phyloP scores from a whole-genome alignment of 2,329 filamentous ascomycete genomes.

The Fusarium pseudoanthophilum region DNA sequence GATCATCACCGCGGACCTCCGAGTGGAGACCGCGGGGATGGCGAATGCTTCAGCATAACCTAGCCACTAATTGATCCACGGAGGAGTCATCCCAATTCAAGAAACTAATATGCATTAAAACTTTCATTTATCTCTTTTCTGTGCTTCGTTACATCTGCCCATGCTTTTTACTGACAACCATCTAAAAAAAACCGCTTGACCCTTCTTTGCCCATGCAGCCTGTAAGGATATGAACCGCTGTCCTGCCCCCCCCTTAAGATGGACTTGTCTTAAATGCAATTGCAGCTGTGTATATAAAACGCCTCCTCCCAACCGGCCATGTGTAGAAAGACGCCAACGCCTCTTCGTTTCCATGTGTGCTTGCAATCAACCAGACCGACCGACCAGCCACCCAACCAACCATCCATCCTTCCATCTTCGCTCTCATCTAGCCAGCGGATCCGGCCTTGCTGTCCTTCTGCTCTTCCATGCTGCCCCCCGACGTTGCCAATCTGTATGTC shows the following conservation, averaged over 20 bases:
- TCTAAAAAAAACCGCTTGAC: slow-evolving; percentile 43
- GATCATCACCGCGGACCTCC: background rate
- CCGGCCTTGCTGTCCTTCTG: slow-evolving; percentile 30
- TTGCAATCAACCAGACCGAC: slow-evolving; percentile 24
- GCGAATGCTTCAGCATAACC: too few relatives aligned
- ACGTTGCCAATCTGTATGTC: slow-evolving; percentile 40
- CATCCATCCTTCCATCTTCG: background rate
- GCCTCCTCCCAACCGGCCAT: slow-evolving; percentile 42
- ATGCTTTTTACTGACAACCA: slow-evolving; percentile 45
- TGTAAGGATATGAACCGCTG: slow-evolving; percentile 41
- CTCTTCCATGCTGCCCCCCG: slow-evolving; percentile 21
- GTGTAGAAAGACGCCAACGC: slow-evolving; percentile 46
- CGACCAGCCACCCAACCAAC: slow-evolving; percentile 1
- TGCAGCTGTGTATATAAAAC: slow-evolving; percentile 46
- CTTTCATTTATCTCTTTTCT: slow-evolving; percentile 45
- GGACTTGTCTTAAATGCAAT: slow-evolving; percentile 41
- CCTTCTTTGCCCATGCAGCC: slow-evolving; percentile 42
- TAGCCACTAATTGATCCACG: too few relatives aligned
- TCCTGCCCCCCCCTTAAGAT: slow-evolving; percentile 34
- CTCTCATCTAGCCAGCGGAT: slow-evolving; percentile 9
- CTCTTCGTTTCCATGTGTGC: slow-evolving; percentile 40
- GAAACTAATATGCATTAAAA: slow-evolving; percentile 33
- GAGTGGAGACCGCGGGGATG: slow-evolving; percentile 1
- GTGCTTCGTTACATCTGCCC: slow-evolving; percentile 45
- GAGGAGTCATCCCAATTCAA: background rate